Conservation (phyloP, 345 rosid genomes). For the Acer saccharum region DNA sequence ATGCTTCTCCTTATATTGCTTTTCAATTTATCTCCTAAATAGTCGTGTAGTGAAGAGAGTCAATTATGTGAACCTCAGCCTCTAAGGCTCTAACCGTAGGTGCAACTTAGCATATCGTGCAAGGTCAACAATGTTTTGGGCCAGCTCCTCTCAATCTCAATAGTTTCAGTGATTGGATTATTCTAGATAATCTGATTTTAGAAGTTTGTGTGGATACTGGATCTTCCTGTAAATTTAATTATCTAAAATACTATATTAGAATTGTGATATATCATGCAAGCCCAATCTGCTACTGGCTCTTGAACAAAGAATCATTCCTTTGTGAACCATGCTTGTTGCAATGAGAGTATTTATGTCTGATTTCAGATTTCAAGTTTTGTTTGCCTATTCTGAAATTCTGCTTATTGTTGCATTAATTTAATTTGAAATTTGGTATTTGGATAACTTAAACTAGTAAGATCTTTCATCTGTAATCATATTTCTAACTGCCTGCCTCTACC, state of each 20-base stretch:
- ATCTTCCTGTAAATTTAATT: background rate
- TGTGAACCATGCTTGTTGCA: background rate
- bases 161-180: background rate
- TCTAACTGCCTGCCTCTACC: slow-evolving; percentile 22
- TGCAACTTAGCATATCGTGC: background rate
- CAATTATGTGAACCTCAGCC: background rate
- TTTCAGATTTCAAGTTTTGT: background rate
- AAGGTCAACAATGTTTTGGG: background rate
- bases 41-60: background rate
- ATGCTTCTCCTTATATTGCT: background rate
- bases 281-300: background rate
- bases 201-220: background rate
- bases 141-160: background rate
- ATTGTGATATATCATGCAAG: slow-evolving; percentile 4
- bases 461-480: background rate
- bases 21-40: background rate
- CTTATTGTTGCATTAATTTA: background rate
- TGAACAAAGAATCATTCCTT: background rate
- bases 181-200: background rate
- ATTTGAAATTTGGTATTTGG: background rate
- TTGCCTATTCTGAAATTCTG: background rate
- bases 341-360: background rate
- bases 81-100: background rate
- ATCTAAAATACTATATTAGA: background rate
- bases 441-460: background rate